Percentiles rank a stretch among this genome's conserved stretches.
phyloP scores from a whole-genome alignment of 1,284 basidiomycete genomes.

The Waitea zeae region DNA sequence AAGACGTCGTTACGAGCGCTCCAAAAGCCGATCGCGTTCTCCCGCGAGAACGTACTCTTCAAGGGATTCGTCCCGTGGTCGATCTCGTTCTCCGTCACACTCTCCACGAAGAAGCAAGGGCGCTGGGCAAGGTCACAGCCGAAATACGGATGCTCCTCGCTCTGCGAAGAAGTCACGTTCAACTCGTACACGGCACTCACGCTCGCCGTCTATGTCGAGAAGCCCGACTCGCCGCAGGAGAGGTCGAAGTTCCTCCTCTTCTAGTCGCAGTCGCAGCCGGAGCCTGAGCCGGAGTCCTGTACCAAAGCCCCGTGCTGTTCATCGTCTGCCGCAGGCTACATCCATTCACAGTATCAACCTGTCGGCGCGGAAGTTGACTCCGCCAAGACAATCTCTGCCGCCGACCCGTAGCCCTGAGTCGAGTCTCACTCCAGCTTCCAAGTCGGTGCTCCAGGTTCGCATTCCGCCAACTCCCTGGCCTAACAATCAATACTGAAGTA shows the following conservation, averaged over 20 bases:
- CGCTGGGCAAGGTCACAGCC: background rate
- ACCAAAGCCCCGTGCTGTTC: slow-evolving; percentile 32
- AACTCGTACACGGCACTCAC: background rate
- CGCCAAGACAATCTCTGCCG: too few species aligned
- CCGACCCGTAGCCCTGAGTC: too few species aligned
- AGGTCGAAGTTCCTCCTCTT: background rate
- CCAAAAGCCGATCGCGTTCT: slow-evolving; percentile 32
- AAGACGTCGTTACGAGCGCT: slow-evolving; percentile 5
- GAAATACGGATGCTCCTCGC: background rate
- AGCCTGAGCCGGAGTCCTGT: slow-evolving; percentile 34
- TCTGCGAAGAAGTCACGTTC: background rate
- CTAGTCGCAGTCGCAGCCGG: background rate
- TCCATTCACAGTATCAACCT: slow-evolving; percentile 22
- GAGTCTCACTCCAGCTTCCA: too few species aligned
- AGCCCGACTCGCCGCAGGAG: background rate
- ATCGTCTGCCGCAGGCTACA: slow-evolving; percentile 39
- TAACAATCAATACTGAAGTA: too few species aligned
- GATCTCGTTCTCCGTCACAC: slow-evolving; percentile 1
- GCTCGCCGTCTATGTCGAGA: background rate
- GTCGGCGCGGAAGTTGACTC: slow-evolving; percentile 11
- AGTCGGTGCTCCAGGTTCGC: too few species aligned
- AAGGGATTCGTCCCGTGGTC: slow-evolving; percentile 40
- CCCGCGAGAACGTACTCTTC: slow-evolving; percentile 49
- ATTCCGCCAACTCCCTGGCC: too few species aligned
- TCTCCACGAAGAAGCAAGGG: background rate